These are phyloP conservation scores for Aspergillus tamarii DNA, from an alignment of 2,329 filamentous ascomycete species.

Conservation along the genomic window DNA sequence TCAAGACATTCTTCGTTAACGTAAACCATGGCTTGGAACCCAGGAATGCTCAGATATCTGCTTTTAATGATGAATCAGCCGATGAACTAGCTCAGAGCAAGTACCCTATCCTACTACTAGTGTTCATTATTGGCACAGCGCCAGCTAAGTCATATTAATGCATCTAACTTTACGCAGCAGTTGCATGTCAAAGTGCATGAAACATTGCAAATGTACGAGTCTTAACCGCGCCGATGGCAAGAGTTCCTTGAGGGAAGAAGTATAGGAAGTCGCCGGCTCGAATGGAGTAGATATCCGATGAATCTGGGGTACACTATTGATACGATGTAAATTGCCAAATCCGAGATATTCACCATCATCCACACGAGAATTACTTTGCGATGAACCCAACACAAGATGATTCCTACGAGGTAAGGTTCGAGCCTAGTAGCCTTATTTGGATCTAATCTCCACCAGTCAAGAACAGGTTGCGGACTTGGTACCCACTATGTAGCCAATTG, in stretches of 20 bases:
- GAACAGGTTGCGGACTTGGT: neutral
- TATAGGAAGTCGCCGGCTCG: neutral
- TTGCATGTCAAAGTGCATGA: neutral
- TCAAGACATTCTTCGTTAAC: neutral
- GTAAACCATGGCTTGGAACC: neutral
- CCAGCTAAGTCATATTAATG: neutral
- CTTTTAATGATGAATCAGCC: neutral
- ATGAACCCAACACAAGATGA: neutral
- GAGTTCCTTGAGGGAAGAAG: neutral
- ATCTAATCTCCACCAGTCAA: neutral
- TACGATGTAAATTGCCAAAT: neutral
- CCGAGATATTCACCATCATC: neutral
- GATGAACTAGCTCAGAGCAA: neutral
- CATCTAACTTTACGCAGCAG: neutral
- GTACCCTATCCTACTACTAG: neutral
- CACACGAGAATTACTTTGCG: neutral
- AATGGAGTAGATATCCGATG: neutral
- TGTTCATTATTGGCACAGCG: neutral
- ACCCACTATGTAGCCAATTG: neutral
- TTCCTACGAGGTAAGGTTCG: neutral
- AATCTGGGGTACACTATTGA: neutral
- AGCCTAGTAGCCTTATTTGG: neutral
- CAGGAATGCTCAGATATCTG: neutral
- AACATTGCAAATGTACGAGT: neutral
- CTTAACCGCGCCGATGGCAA: neutral